Evolutionary conservation across 2,329 filamentous ascomycete genomes (phyloP).

Genomic region (Lecanicillium sp.): DNA sequence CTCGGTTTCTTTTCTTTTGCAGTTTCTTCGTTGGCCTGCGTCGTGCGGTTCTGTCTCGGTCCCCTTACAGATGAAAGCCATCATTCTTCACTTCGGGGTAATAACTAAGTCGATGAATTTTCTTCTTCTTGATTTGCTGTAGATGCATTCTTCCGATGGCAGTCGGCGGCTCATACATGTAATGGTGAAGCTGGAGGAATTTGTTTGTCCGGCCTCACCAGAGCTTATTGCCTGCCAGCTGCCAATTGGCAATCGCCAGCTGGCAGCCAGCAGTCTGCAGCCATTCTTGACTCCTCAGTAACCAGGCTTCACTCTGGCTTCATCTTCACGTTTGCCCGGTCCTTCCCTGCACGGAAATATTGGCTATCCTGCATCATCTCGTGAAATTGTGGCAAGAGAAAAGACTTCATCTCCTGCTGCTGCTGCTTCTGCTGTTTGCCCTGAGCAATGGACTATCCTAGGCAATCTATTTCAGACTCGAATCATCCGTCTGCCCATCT

Average conservation of each 20-base stretch:
- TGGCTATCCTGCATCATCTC: no score
- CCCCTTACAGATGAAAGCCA: no score
- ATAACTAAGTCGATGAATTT: not conserved
- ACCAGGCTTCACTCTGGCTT: no score
- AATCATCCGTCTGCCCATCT: slow-evolving; percentile 1
- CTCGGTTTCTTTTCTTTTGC: no score
- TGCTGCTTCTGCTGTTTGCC: no score
- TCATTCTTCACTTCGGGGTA: no score
- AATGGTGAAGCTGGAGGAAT: not conserved
- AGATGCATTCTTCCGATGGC: not conserved
- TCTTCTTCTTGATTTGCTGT: not conserved
- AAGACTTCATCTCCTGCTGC: not conserved
- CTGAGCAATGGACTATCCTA: not conserved
- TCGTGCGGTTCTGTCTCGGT: not conserved
- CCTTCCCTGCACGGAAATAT: no score
- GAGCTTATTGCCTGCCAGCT: no score
- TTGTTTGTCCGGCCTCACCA: not conserved
- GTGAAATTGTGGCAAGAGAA: not conserved
- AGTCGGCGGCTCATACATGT: not conserved
- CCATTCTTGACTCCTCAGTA: no score
- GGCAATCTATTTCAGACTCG: slow-evolving; percentile 4
- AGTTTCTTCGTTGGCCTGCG: not conserved
- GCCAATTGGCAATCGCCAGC: no score
- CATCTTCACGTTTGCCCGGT: no score
- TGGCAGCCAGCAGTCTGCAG: no score